Conservation (phyloP, 176 grass and related monocot genomes). For the Carex littledalei region DNA sequence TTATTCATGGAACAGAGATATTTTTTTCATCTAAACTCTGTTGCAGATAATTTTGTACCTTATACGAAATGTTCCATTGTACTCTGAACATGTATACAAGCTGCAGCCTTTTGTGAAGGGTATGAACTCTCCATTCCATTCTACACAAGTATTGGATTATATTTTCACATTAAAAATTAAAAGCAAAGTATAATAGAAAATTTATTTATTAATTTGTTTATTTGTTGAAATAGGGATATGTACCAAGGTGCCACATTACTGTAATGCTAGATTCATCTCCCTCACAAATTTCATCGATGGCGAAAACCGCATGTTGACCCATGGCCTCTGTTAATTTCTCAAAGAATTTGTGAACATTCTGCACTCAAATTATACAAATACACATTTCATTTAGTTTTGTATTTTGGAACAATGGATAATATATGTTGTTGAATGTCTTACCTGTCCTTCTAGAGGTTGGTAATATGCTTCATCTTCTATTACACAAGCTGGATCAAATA, state of each 20-base stretch:
- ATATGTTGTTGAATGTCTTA: conserved; percentile 26
- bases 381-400: conserved; percentile 4
- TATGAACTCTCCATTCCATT: conserved; percentile 66
- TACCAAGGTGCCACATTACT: conserved; percentile 88
- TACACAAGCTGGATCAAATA: conserved; percentile 48
- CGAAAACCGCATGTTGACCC: conserved; percentile 61
- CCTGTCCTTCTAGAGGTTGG: conserved; percentile 56
- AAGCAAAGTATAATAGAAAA: neutral
- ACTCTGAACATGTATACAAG: conserved; percentile 54
- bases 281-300: conserved; percentile 47
- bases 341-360: conserved; percentile 43
- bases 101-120: conserved; percentile 74
- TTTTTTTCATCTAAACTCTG: neutral
- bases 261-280: conserved; percentile 33
- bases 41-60: conserved; percentile 38
- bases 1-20: neutral
- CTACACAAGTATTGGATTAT: conserved; percentile 33
- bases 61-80: conserved; percentile 39
- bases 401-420: neutral
- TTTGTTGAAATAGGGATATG: conserved; percentile 16
- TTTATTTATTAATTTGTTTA: neutral
- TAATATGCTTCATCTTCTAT: conserved; percentile 53
- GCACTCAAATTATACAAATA: conserved; percentile 17
- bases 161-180: neutral
- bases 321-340: conserved; percentile 51